Conservation (phyloP, 169 alveolate genomes). For the Cryptosporidium parvum region DNA sequence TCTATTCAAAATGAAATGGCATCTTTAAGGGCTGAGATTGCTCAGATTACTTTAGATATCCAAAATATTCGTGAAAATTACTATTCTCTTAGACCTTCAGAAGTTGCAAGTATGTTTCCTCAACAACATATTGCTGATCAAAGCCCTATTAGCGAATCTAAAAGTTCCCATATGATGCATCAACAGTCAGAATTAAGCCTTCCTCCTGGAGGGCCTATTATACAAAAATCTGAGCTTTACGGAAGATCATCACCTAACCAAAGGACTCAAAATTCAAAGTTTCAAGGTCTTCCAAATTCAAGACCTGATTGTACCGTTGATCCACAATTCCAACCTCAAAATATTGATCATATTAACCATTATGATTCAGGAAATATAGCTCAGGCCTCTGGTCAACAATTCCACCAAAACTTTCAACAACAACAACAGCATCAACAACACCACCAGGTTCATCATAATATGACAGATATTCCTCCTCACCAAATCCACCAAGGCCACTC, state of each 20-base stretch:
- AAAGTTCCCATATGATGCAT: constrained; percentile 1
- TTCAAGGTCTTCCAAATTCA: constrained; percentile 7
- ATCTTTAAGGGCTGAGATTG: constrained; percentile 63
- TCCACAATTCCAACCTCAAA: constrained; percentile 22
- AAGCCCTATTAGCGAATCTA: constrained; percentile 5
- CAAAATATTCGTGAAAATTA: constrained; percentile 62
- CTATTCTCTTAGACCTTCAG: constrained; percentile 55
- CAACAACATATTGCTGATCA: constrained; percentile 16
- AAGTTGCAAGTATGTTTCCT: constrained; percentile 55
- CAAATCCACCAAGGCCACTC: constrained; percentile 17
- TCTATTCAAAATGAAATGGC: constrained; percentile 73
- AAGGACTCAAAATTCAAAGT: constrained; percentile 19
- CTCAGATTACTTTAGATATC: constrained; percentile 49
- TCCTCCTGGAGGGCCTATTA: not conserved
- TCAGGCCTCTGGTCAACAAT: constrained; percentile 6
- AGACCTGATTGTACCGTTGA: not conserved
- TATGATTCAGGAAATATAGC: constrained; percentile 1
- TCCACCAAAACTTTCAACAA: constrained; percentile 28
- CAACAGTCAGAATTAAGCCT: not conserved
- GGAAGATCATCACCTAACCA: constrained; percentile 12
- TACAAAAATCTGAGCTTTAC: constrained; percentile 17
- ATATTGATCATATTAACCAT: constrained; percentile 15
- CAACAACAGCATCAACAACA: not conserved
- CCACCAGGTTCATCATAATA: not conserved
- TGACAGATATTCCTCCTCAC: not conserved